A percentile compares a stretch with the other conserved stretches of the same genome.
Conservation (phyloP, 495 filamentous ascomycete genomes). For the Lasiosphaeris hirsuta region DNA sequence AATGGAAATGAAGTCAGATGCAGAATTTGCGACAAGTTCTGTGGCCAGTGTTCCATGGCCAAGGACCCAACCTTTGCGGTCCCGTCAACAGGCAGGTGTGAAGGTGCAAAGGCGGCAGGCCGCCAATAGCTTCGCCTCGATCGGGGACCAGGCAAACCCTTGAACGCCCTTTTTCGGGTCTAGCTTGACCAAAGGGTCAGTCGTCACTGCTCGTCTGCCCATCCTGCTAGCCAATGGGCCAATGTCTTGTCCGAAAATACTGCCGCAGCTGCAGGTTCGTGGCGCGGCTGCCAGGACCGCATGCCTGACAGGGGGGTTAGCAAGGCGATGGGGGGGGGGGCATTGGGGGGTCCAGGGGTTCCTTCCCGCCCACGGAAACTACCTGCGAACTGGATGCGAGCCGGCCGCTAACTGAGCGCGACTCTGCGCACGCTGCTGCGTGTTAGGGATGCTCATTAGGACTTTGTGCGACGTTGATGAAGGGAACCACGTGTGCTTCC, state of each 20-base stretch:
- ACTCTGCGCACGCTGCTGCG: no score
- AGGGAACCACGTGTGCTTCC: no score
- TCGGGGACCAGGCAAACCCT: background rate
- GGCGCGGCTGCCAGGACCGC: background rate
- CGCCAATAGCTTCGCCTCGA: constrained; percentile 14
- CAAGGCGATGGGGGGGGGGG: no score
- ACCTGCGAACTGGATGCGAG: no score
- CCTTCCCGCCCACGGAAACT: no score
- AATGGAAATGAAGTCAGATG: background rate
- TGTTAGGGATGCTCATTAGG: no score
- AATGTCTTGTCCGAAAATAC: background rate
- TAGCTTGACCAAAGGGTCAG: background rate
- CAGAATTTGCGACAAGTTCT: background rate
- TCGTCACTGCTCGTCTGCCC: background rate
- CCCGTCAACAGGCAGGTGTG: background rate
- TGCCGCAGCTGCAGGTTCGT: constrained; percentile 5
- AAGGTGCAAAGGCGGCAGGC: constrained; percentile 2
- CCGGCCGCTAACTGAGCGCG: no score
- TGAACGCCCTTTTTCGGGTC: constrained; percentile 1
- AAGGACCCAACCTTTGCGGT: background rate
- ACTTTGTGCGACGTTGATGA: no score
- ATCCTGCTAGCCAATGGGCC: constrained; percentile 3
- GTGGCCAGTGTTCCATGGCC: background rate
- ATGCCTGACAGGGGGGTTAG: no score
- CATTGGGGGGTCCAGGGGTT: no score